Evolutionary conservation across 768 basidiomycete genomes (phyloP).

Genomic region (Fibroporia radiculosa): DNA sequence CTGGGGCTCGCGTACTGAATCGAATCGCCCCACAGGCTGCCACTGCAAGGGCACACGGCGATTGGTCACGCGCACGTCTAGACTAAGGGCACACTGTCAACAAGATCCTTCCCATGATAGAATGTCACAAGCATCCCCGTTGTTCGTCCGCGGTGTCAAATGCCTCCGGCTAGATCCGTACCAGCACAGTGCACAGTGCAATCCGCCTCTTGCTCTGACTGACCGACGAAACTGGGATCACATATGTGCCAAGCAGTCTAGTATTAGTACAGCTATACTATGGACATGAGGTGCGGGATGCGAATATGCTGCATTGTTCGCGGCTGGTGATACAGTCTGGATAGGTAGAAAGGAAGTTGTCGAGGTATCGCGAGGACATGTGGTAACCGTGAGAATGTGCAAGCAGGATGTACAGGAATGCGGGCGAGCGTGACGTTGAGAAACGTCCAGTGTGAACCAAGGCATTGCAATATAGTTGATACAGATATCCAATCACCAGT

Average conservation of each 20-base stretch:
- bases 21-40: no score
- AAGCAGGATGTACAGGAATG: neutral
- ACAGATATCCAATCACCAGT: neutral
- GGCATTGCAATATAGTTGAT: neutral
- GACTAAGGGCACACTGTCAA: no score
- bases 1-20: no score
- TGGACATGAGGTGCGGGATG: neutral
- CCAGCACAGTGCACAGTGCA: no score
- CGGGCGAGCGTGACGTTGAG: neutral
- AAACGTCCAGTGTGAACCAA: neutral
- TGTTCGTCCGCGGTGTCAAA: no score
- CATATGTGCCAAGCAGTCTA: neutral
- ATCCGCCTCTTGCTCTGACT: no score
- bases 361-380: neutral
- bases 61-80: no score
- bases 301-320: neutral
- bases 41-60: no score
- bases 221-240: no score
- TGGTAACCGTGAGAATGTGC: neutral
- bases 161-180: no score
- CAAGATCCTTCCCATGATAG: no score
- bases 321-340: neutral
- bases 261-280: neutral
- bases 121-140: no score
- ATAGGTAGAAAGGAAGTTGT: neutral